Evolutionary conservation across 2,329 filamentous ascomycete species (phyloP).

Genomic region (Penicillium sp.): DNA sequence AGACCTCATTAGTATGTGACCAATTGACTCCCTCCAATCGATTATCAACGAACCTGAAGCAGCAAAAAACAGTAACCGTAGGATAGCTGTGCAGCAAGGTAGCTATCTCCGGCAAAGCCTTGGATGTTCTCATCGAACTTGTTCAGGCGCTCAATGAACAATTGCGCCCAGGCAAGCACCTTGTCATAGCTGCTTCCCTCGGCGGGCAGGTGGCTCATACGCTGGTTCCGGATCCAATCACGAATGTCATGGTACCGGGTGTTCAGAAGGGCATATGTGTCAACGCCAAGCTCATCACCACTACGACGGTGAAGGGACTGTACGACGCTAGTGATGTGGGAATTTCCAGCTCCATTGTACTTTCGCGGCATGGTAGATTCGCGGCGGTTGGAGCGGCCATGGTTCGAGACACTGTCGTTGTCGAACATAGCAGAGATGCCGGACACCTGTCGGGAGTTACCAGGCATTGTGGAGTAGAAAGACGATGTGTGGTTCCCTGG

Average conservation of each 20-base stretch:
- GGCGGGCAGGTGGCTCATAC: conserved; percentile 39
- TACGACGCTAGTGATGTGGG: conserved; percentile 31
- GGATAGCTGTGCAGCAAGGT: conserved; percentile 47
- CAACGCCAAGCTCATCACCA: conserved; percentile 30
- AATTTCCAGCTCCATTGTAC: conserved; percentile 20
- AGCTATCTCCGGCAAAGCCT: conserved; percentile 38
- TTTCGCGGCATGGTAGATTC: conserved; percentile 17
- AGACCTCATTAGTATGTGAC: not conserved
- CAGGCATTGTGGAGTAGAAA: conserved; percentile 14
- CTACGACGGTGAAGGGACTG: conserved; percentile 30
- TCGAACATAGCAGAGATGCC: conserved; percentile 16
- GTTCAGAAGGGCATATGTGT: conserved; percentile 28
- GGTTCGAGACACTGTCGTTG: conserved; percentile 21
- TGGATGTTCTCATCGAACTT: conserved; percentile 38
- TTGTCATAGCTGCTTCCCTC: conserved; percentile 45
- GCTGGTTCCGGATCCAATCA: conserved; percentile 41
- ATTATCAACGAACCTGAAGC: conserved; percentile 42
- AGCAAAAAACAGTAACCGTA: conserved; percentile 50
- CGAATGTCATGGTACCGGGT: conserved; percentile 27
- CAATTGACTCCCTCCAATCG: not conserved
- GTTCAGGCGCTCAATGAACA: conserved; percentile 40
- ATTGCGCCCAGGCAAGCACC: conserved; percentile 40
- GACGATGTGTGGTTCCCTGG: conserved; percentile 18
- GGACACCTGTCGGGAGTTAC: conserved; percentile 16
- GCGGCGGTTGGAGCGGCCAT: conserved; percentile 18